Conservation (phyloP, 192 early-diverging fungal genomes). For the Backusella westeae region DNA sequence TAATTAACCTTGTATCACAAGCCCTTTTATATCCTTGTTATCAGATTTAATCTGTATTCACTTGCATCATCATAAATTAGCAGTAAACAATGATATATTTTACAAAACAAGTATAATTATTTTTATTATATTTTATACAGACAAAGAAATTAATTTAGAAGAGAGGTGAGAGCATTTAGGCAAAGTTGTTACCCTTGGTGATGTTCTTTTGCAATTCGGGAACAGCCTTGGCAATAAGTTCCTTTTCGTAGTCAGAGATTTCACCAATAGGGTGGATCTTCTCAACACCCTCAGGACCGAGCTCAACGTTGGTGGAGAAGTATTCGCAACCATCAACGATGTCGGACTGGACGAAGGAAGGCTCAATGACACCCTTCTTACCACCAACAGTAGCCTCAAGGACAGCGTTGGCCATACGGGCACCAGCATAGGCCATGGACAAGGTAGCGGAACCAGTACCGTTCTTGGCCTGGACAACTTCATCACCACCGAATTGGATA, state of each 20-base stretch:
- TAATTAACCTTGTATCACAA: background rate
- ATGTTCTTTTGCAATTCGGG: slow-evolving; percentile 95
- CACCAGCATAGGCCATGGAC: slow-evolving; percentile 88
- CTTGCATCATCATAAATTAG: background rate
- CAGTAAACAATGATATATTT: background rate
- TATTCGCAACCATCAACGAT: slow-evolving; percentile 58
- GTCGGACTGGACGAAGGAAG: slow-evolving; percentile 80
- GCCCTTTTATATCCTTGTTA: background rate
- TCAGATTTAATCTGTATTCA: background rate
- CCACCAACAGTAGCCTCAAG: slow-evolving; percentile 76
- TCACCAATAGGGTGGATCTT: slow-evolving; percentile 84
- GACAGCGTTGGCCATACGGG: slow-evolving; percentile 89
- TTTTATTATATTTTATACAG: slow-evolving; percentile 8
- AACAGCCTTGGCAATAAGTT: slow-evolving; percentile 77
- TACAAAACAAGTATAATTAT: background rate
- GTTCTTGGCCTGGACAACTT: slow-evolving; percentile 99
- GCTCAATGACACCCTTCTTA: slow-evolving; percentile 86
- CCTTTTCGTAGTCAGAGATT: slow-evolving; percentile 83
- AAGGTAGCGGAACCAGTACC: slow-evolving; percentile 89
- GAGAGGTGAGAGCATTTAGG: background rate
- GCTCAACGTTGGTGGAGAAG: slow-evolving; percentile 79
- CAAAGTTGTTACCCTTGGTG: slow-evolving; percentile 65
- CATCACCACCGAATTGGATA: slow-evolving; percentile 99
- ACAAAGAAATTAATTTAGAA: background rate
- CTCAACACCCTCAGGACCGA: slow-evolving; percentile 81